These are phyloP conservation scores for Chlorella sp. DNA, from an alignment of 139 green algal genomes.

Conservation along the genomic window DNA sequence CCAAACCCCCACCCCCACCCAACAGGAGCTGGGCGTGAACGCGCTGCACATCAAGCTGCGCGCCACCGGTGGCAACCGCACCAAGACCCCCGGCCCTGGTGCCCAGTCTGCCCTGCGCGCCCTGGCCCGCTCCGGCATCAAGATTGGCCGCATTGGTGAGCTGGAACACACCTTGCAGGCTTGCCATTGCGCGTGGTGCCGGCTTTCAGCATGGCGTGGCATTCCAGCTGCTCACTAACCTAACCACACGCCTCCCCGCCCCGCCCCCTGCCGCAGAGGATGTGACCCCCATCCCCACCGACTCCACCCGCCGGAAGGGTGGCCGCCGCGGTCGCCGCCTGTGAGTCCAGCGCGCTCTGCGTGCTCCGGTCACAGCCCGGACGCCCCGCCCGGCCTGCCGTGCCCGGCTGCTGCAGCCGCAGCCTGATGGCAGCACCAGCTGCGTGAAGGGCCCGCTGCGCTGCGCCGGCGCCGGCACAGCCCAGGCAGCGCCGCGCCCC, in stretches of 20 bases:
- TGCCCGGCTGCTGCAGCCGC: no score
- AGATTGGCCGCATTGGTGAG: constrained; percentile 96
- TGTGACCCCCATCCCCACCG: constrained; percentile 99
- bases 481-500: no score
- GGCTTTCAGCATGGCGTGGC: no score
- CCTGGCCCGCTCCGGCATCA: constrained; percentile 98
- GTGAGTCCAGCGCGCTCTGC: constrained; percentile 53
- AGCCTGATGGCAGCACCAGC: no score
- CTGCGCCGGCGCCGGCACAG: no score
- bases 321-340: constrained; percentile 95
- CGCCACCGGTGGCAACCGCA: constrained; percentile 99
- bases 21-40: constrained; percentile 96
- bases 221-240: no score
- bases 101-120: constrained; percentile 97
- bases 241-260: no score
- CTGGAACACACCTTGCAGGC: no score
- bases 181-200: no score
- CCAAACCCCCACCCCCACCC: neutral
- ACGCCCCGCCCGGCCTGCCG: no score
- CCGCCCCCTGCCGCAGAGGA: constrained; percentile 82
- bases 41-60: constrained; percentile 99
- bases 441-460: neutral
- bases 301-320: constrained; percentile 97
- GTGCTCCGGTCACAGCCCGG: neutral
- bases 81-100: constrained; percentile 98